phyloP scores from a whole-genome alignment of 2,329 filamentous ascomycete species.

The Claviceps pazoutovae region DNA sequence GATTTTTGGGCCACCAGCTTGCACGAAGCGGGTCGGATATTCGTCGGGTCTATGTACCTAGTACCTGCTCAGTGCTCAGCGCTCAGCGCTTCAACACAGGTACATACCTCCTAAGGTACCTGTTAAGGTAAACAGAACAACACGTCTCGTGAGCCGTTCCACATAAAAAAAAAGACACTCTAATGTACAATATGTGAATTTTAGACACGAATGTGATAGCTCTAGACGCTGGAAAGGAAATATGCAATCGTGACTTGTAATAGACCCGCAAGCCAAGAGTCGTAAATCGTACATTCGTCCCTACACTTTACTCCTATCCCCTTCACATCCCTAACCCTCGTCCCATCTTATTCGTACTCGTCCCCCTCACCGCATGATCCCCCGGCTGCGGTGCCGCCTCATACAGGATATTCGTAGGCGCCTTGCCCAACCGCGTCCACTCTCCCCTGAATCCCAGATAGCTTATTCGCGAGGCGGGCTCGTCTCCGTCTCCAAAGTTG shows the following conservation, averaged over 20 bases:
- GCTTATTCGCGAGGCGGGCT: slow-evolving; percentile 62
- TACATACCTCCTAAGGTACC: no score
- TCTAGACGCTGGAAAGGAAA: not conserved
- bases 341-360: slow-evolving; percentile 38
- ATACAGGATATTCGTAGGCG: slow-evolving; percentile 72
- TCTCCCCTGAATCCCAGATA: slow-evolving; percentile 92
- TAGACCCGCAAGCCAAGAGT: no score
- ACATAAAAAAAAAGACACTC: no score
- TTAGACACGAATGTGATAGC: no score
- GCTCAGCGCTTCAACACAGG: no score
- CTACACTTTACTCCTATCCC: slow-evolving; percentile 17
- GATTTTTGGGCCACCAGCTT: no score
- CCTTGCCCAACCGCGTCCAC: slow-evolving; percentile 66
- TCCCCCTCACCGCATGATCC: slow-evolving; percentile 62
- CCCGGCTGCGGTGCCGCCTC: slow-evolving; percentile 85
- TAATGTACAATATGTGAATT: no score
- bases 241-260: not conserved
- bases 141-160: no score
- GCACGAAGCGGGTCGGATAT: slow-evolving; percentile 6
- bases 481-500: slow-evolving; percentile 71
- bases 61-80: no score
- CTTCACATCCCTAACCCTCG: slow-evolving; percentile 31
- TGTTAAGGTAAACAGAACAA: no score
- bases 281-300: not conserved
- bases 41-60: not conserved